phyloP scores from a whole-genome alignment of 257 asterid species.

The Haberlea rhodopensis region DNA sequence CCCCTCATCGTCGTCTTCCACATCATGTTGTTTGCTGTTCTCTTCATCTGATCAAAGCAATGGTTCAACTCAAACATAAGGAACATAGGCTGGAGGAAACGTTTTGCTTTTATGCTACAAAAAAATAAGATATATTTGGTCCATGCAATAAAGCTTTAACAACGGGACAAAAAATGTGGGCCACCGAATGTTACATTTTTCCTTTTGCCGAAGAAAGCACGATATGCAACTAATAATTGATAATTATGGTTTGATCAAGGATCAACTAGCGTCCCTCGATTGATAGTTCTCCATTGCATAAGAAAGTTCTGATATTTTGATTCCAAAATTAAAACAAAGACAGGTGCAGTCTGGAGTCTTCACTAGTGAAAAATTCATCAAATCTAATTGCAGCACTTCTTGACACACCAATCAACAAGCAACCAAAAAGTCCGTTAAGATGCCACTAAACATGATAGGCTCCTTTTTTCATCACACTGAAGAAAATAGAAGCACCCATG shows the following conservation, averaged over 20 bases:
- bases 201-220: not conserved
- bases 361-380: not conserved
- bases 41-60: constrained; percentile 45
- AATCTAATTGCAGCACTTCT: constrained; percentile 1
- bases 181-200: not conserved
- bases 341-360: not conserved
- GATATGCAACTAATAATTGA: not conserved
- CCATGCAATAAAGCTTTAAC: not conserved
- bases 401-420: constrained; percentile 5
- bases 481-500: not conserved
- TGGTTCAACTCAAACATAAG: constrained; percentile 16
- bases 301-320: not conserved
- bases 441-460: not conserved
- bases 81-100: not conserved
- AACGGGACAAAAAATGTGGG: not conserved
- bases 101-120: not conserved
- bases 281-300: not conserved
- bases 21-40: constrained; percentile 44
- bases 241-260: not conserved
- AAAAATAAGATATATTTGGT: not conserved
- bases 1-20: constrained; percentile 50
- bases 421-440: not conserved
- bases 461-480: not conserved
- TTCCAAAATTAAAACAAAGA: not conserved
- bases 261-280: not conserved